These are phyloP conservation scores for Hericium coralloides DNA, from an alignment of 768 basidiomycete genomes.

Conservation along the genomic window DNA sequence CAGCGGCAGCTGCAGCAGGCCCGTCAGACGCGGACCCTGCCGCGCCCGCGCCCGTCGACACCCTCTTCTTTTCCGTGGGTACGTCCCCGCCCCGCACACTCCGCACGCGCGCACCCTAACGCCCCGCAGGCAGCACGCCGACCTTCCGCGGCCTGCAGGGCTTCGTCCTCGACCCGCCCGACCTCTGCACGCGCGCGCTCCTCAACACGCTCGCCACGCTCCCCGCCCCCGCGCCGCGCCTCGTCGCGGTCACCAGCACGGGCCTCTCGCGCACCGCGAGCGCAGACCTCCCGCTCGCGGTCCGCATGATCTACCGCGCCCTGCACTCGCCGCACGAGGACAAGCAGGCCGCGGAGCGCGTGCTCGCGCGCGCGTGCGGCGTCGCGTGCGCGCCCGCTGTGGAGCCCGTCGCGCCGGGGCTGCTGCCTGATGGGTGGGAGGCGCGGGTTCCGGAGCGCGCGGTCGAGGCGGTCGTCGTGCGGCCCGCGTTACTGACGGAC, in stretches of 20 bases:
- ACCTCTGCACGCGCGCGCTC: slow-evolving; percentile 51
- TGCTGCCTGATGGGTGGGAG: slow-evolving; percentile 40
- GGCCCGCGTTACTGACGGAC: slow-evolving; percentile 52
- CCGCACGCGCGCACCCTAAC: not conserved
- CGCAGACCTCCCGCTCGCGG: slow-evolving; percentile 33
- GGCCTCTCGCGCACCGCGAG: slow-evolving; percentile 43
- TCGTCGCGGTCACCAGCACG: slow-evolving; percentile 43
- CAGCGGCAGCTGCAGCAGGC: slow-evolving; percentile 26
- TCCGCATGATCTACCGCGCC: slow-evolving; percentile 41
- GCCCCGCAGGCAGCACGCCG: slow-evolving; percentile 35
- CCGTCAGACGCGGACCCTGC: not conserved
- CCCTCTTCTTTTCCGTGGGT: slow-evolving; percentile 58
- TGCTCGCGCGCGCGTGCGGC: slow-evolving; percentile 38
- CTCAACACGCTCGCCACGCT: slow-evolving; percentile 48
- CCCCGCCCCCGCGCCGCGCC: slow-evolving; percentile 31
- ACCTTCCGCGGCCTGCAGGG: slow-evolving; percentile 41
- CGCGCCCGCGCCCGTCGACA: slow-evolving; percentile 31
- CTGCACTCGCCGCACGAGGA: slow-evolving; percentile 44
- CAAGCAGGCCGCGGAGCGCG: slow-evolving; percentile 51
- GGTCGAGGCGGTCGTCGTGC: slow-evolving; percentile 35
- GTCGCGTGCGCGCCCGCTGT: slow-evolving; percentile 30
- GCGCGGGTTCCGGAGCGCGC: slow-evolving; percentile 32
- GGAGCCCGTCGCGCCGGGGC: slow-evolving; percentile 33
- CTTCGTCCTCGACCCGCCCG: slow-evolving; percentile 35
- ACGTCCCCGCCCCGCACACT: slow-evolving; percentile 12